Conservation (phyloP, 2,329 filamentous ascomycete genomes). For the Epichloe typhina region DNA sequence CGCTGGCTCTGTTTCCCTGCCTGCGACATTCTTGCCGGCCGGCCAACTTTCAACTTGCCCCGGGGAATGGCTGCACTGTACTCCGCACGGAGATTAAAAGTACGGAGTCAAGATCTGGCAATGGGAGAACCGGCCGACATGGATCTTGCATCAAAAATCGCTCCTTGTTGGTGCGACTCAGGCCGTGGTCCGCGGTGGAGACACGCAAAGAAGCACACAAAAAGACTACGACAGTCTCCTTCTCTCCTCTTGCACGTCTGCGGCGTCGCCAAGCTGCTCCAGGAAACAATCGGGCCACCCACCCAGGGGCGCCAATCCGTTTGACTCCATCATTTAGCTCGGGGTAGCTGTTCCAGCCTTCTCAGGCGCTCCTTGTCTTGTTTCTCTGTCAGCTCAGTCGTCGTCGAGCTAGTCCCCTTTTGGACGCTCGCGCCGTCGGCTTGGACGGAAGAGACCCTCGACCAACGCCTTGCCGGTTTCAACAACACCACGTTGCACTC, state of each 20-base stretch:
- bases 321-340: slow-evolving; percentile 1
- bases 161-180: background rate
- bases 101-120: background rate
- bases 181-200: background rate
- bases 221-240: background rate
- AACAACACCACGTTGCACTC: background rate
- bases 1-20: too few species aligned
- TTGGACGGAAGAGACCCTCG: background rate
- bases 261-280: background rate
- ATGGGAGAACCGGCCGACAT: background rate
- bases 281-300: background rate
- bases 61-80: background rate
- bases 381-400: background rate
- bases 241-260: too few species aligned
- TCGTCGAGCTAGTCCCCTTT: background rate
- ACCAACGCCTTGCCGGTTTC: slow-evolving; percentile 1
- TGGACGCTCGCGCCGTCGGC: background rate
- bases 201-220: too few species aligned
- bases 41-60: background rate
- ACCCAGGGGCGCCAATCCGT: background rate
- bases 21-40: background rate
- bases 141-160: background rate
- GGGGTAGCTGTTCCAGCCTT: background rate
- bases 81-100: background rate
- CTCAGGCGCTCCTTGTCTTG: background rate